These are phyloP conservation scores for Tolypocladium ovalisporum DNA, from an alignment of 2,329 filamentous ascomycete genomes.

Conservation along the genomic window DNA sequence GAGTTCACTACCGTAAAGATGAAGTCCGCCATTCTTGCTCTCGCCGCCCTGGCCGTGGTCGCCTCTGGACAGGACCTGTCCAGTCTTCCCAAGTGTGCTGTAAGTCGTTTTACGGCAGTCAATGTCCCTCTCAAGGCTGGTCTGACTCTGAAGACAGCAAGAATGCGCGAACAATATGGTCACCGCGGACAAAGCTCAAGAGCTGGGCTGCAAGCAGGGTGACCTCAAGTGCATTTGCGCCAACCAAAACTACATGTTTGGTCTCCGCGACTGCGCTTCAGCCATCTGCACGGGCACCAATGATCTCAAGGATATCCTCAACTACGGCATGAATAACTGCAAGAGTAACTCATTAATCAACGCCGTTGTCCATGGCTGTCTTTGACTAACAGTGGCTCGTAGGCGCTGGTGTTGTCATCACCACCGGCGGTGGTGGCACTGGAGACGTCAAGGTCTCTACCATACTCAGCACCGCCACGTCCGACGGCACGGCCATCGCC, in stretches of 20 bases:
- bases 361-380: background rate
- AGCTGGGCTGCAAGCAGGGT: slow-evolving; percentile 32
- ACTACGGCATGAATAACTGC: slow-evolving; percentile 29
- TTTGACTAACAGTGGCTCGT: slow-evolving; percentile 8
- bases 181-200: slow-evolving; percentile 22
- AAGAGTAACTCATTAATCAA: slow-evolving; percentile 14
- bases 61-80: slow-evolving; percentile 28
- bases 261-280: slow-evolving; percentile 39
- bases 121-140: background rate
- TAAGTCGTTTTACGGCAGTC: slow-evolving; percentile 26
- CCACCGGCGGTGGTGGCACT: slow-evolving; percentile 5
- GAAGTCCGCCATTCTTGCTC: slow-evolving; percentile 35
- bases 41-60: slow-evolving; percentile 29
- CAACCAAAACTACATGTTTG: slow-evolving; percentile 34
- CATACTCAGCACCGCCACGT: slow-evolving; percentile 23
- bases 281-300: slow-evolving; percentile 27
- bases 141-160: slow-evolving; percentile 21
- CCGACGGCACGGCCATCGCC: slow-evolving; percentile 20
- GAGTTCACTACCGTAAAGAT: slow-evolving; percentile 27
- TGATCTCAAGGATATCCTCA: slow-evolving; percentile 21
- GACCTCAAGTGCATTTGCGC: slow-evolving; percentile 36
- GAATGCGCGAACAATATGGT: slow-evolving; percentile 41
- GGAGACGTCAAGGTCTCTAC: slow-evolving; percentile 17
- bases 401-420: slow-evolving; percentile 24
- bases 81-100: slow-evolving; percentile 39